Base-by-base conservation (phyloP, 768 basidiomycete species). In the Auricularia sp. region DNA sequence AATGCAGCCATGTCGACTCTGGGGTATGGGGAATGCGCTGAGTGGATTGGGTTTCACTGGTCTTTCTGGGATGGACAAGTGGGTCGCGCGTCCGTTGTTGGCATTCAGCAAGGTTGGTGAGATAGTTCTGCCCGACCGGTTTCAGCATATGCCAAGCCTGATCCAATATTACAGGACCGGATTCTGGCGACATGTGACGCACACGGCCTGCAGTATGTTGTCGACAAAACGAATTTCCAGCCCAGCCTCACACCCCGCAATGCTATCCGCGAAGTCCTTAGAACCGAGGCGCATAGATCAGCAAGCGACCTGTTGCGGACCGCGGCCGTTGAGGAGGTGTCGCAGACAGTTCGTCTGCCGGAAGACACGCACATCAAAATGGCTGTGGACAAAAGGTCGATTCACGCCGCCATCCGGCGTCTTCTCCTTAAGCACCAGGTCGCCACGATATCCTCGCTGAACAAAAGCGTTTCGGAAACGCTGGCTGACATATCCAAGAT, bases 111-210 rank as follows among this genome's bases (percentile, higher is more conserved):
- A 94, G 82, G 92, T 91, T 67, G 59, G 62, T 14, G 13, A 42
- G 8, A 42, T 14, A 42, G 42, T 54, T 58, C 33, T 36, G 44
- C 21, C 37, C 56, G 3, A 29, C 35, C 47, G 24, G 62, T 8
- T 14, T 11, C 54, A 63, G 44, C 44, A 69, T 33, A 63, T 21
- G 39, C 24, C 66, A 66, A 65, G 61, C 61, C 33, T 51, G 59
- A 45, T 21, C 63, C 16, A 42, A 7, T 42, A 59, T 54, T n/a
- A 37, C 61, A 94, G 92, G 85, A 88, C 63, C 84, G 90, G 65
- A 82, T 94, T n/a, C 74, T 93, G 1, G 87, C 86, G 7, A 94
- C 92, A 0, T 93, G 91, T 68, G 80, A 85, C 56, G 83, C 76
- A 11, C 77, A 90, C 67, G 72, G 74, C 1, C 72, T 92, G 7